phyloP scores from a whole-genome alignment of 1,139 yeast species.

The Pichia sp. region DNA sequence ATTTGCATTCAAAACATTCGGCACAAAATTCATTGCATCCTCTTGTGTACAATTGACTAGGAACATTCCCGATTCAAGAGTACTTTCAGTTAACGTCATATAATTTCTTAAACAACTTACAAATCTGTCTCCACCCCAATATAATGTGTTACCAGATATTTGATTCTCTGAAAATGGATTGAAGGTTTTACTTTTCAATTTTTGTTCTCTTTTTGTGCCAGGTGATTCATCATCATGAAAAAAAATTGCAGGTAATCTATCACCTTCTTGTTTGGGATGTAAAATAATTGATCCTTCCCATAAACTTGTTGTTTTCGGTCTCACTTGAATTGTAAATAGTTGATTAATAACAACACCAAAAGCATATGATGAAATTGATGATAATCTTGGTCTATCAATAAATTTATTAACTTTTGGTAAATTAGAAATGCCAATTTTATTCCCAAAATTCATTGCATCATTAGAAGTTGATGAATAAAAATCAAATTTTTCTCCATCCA shows the following conservation, averaged over 20 bases:
- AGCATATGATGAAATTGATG: slow-evolving; percentile 55
- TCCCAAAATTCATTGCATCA: neutral
- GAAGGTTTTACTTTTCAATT: slow-evolving; percentile 54
- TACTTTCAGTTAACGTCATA: slow-evolving; percentile 61
- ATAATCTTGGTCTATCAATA: slow-evolving; percentile 47
- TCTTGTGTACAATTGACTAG: slow-evolving; percentile 75
- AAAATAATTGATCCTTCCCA: slow-evolving; percentile 87
- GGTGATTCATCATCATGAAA: slow-evolving; percentile 88
- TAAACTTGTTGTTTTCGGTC: slow-evolving; percentile 70
- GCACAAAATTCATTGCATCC: slow-evolving; percentile 74
- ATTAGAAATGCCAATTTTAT: slow-evolving; percentile 1
- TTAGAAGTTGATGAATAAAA: slow-evolving; percentile 16
- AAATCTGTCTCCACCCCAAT: slow-evolving; percentile 92
- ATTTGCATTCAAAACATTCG: slow-evolving; percentile 36
- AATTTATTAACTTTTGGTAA: slow-evolving; percentile 22
- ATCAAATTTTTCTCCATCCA: slow-evolving; percentile 26
- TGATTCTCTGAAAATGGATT: slow-evolving; percentile 63
- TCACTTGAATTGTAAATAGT: slow-evolving; percentile 71
- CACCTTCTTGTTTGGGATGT: slow-evolving; percentile 52
- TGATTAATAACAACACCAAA: slow-evolving; percentile 56
- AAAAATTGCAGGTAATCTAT: slow-evolving; percentile 72
- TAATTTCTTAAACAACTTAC: slow-evolving; percentile 46
- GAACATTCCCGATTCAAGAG: slow-evolving; percentile 64
- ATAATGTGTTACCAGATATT: slow-evolving; percentile 38
- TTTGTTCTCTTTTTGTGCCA: slow-evolving; percentile 60